phyloP scores from a whole-genome alignment of 2,329 filamentous ascomycete genomes.

The Incumbomyces lentus region DNA sequence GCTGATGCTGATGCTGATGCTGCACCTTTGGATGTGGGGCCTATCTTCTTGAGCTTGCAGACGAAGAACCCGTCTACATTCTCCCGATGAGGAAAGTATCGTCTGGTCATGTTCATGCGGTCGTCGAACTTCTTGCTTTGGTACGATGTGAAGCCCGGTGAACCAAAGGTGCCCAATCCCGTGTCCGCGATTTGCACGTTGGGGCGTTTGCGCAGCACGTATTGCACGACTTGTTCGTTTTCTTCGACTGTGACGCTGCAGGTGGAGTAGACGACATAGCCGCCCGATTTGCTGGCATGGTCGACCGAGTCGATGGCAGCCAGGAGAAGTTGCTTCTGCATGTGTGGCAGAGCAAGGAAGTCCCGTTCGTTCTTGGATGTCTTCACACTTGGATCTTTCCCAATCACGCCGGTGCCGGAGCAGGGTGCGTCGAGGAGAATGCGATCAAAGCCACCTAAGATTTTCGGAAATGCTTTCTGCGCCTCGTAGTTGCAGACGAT shows the following conservation, averaged over 20 bases:
- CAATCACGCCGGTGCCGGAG: conserved; percentile 93
- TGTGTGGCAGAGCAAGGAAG: conserved; percentile 84
- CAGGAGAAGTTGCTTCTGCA: conserved; percentile 87
- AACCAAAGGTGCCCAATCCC: conserved; percentile 71
- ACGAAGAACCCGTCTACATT: conserved; percentile 99
- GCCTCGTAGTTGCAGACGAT: conserved; percentile 95
- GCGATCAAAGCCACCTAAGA: conserved; percentile 91
- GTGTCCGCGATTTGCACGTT: conserved; percentile 92
- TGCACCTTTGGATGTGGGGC: conserved; percentile 49
- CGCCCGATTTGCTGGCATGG: conserved; percentile 81
- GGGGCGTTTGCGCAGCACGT: conserved; percentile 79
- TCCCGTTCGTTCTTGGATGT: conserved; percentile 96
- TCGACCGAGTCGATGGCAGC: conserved; percentile 92
- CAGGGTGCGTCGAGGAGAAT: conserved; percentile 91
- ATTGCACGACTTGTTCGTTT: conserved; percentile 87
- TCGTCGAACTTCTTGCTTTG: conserved; percentile 86
- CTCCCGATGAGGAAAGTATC: conserved; percentile 84
- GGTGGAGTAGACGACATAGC: conserved; percentile 93
- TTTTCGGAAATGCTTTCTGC: conserved; percentile 73
- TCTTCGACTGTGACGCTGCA: conserved; percentile 92
- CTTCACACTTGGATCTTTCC: conserved; percentile 93
- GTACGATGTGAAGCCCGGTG: conserved; percentile 82
- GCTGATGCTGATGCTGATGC: conserved; percentile 8
- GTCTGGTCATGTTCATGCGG: conserved; percentile 67
- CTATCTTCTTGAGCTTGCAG: conserved; percentile 90